These are phyloP conservation scores for Mycena floridula DNA, from an alignment of 768 basidiomycete species.

Conservation along the genomic window DNA sequence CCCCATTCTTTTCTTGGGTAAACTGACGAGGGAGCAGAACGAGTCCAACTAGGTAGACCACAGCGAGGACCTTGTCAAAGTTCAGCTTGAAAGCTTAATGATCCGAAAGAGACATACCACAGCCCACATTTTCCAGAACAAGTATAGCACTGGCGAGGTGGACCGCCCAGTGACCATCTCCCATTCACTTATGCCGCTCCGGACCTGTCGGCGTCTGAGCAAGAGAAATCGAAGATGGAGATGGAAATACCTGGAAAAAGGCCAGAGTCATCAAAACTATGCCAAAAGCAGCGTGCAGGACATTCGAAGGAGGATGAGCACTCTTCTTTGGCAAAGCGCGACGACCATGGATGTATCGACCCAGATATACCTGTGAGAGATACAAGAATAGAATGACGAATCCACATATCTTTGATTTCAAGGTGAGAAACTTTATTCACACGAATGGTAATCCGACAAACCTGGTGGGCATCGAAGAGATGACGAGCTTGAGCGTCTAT, in stretches of 20 bases:
- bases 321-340: constrained; percentile 21
- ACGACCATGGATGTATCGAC: constrained; percentile 44
- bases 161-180: constrained; percentile 27
- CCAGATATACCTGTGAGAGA: constrained; percentile 45
- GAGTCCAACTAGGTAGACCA: constrained; percentile 2
- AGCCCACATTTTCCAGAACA: constrained; percentile 40
- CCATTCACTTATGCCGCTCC: constrained; percentile 42
- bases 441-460: constrained; percentile 12
- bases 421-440: neutral
- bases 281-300: constrained; percentile 51
- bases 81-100: neutral
- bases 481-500: constrained; percentile 34
- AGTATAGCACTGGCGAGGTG: constrained; percentile 31
- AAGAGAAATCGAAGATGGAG: neutral
- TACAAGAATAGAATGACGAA: constrained; percentile 44
- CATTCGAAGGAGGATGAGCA: constrained; percentile 47
- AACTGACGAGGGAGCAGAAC: constrained; percentile 5
- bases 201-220: constrained; percentile 19
- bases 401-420: constrained; percentile 31
- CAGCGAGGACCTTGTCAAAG: constrained; percentile 1
- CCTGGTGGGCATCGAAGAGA: constrained; percentile 45
- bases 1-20: constrained; percentile 4
- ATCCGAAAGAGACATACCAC: constrained; percentile 26
- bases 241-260: constrained; percentile 40
- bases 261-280: constrained; percentile 41